Base-by-base conservation (phyloP, 345 rosid genomes). In the Euphorbia peplus region DNA sequence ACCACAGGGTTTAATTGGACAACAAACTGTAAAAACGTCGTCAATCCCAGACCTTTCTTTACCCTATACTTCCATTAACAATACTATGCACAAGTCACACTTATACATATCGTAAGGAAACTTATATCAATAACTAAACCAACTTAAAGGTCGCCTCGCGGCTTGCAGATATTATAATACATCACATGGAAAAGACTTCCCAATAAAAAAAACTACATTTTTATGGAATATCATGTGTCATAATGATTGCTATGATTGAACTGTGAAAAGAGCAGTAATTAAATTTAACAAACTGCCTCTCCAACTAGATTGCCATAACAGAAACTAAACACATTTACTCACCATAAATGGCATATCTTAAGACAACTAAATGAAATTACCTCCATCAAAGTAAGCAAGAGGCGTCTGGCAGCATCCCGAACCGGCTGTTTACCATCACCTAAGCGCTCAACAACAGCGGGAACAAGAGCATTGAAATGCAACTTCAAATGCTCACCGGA, bases 321-420 rank as follows among this genome's bases (percentile, higher is more conserved):
- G 22, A 24, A 60, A 21, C 24, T n/a, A 13, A 35, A 60, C 21
- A 21, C 42, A 60, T 35, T 37, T 60, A 60, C 16, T 60, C 48
- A 60, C 13, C 47, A n/a, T n/a, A n/a, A n/a, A n/a, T n/a, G n/a
- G n/a, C n/a, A n/a, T n/a, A 53, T 1, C 25, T 21, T 53, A 19
- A 19, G 53, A 52, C 0, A n/a, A 3, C 16, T 3, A 47, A 50
- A 24, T 11, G 1, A n/a, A 50, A 19, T 4, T n/a, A 91, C 99
- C 99, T 95, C 98, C 99, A 95, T 95, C n/a, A 95, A 92, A 68
- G 99, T 95, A 21, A 93, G 90, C 78, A 95, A 70, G 54, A 95
- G 79, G 30, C 99, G 88, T 73, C 98, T 83, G 6, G 99, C 98
- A 16, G 99, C 98, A 68, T 95, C 98, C 28, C 99, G 76, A 32